Conservation (phyloP, 1,139 yeast genomes). For the Yamadazyma epiphylla region DNA sequence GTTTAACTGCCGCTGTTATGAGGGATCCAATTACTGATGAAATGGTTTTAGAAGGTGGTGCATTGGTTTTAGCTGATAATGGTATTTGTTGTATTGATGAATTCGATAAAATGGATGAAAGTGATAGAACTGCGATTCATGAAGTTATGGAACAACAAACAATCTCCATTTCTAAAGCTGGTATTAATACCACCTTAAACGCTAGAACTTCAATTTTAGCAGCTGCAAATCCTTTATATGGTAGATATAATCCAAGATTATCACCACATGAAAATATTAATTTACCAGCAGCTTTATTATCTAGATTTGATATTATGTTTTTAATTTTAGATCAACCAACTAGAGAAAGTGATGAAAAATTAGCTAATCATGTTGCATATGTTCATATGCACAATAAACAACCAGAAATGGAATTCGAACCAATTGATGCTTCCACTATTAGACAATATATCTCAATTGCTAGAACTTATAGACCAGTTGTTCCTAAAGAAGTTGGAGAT, state of each 20-base stretch:
- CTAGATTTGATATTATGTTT: conserved; percentile 91
- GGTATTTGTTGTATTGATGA: conserved; percentile 99
- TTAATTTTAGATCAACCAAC: conserved; percentile 83
- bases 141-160: conserved; percentile 99
- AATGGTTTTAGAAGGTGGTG: conserved; percentile 98
- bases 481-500: conserved; percentile 84
- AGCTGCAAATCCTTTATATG: conserved; percentile 96
- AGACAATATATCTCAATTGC: conserved; percentile 90
- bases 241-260: conserved; percentile 85
- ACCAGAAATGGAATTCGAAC: conserved; percentile 72
- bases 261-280: conserved; percentile 96
- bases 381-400: conserved; percentile 93
- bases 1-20: conserved; percentile 98
- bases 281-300: conserved; percentile 91
- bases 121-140: conserved; percentile 95
- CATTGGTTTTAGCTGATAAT: conserved; percentile 92
- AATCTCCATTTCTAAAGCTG: conserved; percentile 95
- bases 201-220: conserved; percentile 96
- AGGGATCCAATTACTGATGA: conserved; percentile 98
- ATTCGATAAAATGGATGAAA: conserved; percentile 98
- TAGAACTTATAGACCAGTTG: conserved; percentile 78
- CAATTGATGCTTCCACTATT: conserved; percentile 74
- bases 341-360: conserved; percentile 73
- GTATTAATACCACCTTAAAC: conserved; percentile 92
- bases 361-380: conserved; percentile 91